Percentiles rank a stretch among this genome's conserved stretches.
Evolutionary conservation across 441 rosid genomes (phyloP).

Genomic region (Populus hybrid): DNA sequence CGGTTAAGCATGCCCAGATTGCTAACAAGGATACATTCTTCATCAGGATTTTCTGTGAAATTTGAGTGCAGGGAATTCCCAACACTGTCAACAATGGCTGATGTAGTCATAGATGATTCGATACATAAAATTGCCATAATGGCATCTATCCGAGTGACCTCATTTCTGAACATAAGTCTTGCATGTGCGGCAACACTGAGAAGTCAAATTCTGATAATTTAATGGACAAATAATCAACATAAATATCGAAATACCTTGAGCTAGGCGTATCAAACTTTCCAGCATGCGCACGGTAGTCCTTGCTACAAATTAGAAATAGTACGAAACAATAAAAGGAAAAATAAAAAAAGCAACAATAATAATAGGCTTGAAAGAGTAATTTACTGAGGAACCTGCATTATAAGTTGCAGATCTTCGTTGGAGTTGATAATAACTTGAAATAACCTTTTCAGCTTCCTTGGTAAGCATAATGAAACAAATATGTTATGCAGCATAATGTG

Average conservation of each 20-base stretch:
- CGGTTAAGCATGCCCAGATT: not conserved
- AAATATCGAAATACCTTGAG: conserved; percentile 62
- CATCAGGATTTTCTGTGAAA: conserved; percentile 79
- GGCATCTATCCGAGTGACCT: conserved; percentile 85
- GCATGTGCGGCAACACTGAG: conserved; percentile 71
- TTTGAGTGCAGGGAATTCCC: conserved; percentile 91
- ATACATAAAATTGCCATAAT: conserved; percentile 85
- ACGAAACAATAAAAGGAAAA: not conserved
- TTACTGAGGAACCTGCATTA: conserved; percentile 65
- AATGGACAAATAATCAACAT: conserved; percentile 1
- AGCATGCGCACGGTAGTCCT: conserved; percentile 77
- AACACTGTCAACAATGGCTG: conserved; percentile 82
- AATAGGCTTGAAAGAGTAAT: conserved; percentile 17
- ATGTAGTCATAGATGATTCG: conserved; percentile 93
- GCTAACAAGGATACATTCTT: conserved; percentile 78
- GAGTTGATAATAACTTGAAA: conserved; percentile 92
- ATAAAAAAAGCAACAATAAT: conserved; percentile 6
- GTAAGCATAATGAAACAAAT: conserved; percentile 45
- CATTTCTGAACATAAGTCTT: conserved; percentile 92
- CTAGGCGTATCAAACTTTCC: conserved; percentile 94
- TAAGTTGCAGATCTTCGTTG: conserved; percentile 87
- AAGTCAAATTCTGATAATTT: conserved; percentile 3
- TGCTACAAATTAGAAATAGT: conserved; percentile 22
- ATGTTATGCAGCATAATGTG: not conserved
- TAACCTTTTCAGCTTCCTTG: conserved; percentile 83